phyloP scores from a whole-genome alignment of 2,329 filamentous ascomycete species.

The Colletotrichum siamense region DNA sequence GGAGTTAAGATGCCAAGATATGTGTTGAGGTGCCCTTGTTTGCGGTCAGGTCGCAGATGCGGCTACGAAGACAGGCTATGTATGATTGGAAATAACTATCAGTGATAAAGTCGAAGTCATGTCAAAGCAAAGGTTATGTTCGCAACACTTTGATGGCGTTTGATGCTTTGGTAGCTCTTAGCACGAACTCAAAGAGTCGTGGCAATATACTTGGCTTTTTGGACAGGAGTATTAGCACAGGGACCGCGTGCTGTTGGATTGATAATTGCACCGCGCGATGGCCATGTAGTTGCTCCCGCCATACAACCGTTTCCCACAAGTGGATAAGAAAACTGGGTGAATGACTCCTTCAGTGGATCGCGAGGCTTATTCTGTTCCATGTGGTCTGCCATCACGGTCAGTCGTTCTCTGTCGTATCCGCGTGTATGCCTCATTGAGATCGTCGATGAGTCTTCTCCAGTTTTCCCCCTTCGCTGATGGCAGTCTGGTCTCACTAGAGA shows the following conservation, averaged over 20 bases:
- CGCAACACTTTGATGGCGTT: background rate
- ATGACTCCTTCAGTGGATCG: background rate
- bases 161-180: background rate
- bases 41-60: background rate
- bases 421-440: background rate
- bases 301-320: background rate
- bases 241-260: background rate
- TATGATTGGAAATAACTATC: background rate
- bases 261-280: background rate
- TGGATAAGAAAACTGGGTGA: background rate
- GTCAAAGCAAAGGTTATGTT: background rate
- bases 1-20: background rate
- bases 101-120: background rate
- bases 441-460: background rate
- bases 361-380: background rate
- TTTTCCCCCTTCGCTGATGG: background rate
- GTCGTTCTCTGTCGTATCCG: background rate
- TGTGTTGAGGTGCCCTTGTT: background rate
- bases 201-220: background rate
- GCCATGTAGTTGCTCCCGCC: background rate
- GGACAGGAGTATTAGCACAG: background rate
- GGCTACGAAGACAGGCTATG: background rate
- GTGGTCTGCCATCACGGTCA: background rate
- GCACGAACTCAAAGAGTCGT: rapidly evolving
- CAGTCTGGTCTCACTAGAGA: background rate